A percentile compares a stretch with the other conserved stretches of the same genome.
These are phyloP conservation scores for Garcileccinum viscosum DNA, from an alignment of 1,284 basidiomycete species.

Conservation along the genomic window DNA sequence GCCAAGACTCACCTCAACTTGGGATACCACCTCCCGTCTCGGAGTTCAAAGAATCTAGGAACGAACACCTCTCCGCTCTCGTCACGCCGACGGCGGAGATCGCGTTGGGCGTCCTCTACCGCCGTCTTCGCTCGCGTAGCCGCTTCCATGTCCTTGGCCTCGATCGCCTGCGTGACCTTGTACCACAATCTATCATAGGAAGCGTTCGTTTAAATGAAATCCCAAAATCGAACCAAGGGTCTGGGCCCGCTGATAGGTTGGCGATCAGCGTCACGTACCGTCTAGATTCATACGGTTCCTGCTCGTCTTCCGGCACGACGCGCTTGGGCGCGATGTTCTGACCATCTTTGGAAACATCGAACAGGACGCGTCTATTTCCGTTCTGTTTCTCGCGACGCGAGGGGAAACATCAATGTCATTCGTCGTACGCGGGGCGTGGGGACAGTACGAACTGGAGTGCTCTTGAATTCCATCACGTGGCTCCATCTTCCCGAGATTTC, in stretches of 20 bases:
- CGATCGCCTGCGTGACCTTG: conserved; percentile 87
- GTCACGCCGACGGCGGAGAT: conserved; percentile 79
- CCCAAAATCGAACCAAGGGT: neutral
- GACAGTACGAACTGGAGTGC: conserved; percentile 60
- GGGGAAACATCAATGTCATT: neutral
- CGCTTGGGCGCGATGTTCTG: conserved; percentile 81
- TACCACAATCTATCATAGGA: conserved; percentile 80
- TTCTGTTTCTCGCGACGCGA: conserved; percentile 45
- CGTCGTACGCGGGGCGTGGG: conserved; percentile 7
- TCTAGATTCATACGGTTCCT: conserved; percentile 91
- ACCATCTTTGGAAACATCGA: conserved; percentile 82
- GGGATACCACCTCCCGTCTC: conserved; percentile 81
- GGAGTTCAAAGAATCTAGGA: conserved; percentile 84
- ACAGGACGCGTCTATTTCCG: conserved; percentile 78
- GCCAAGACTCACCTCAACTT: conserved; percentile 68
- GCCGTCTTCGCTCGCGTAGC: conserved; percentile 90
- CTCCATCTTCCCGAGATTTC: conserved; percentile 94
- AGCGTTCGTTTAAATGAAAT: neutral
- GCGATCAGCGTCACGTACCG: conserved; percentile 51
- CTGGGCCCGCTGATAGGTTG: neutral
- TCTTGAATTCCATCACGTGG: conserved; percentile 88
- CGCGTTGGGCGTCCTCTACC: conserved; percentile 93
- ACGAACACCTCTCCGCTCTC: conserved; percentile 69
- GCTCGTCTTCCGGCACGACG: conserved; percentile 84
- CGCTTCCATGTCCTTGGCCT: conserved; percentile 88